Evolutionary conservation across 306 rosid species (phyloP).

Genomic region (Fragaria ananassa): DNA sequence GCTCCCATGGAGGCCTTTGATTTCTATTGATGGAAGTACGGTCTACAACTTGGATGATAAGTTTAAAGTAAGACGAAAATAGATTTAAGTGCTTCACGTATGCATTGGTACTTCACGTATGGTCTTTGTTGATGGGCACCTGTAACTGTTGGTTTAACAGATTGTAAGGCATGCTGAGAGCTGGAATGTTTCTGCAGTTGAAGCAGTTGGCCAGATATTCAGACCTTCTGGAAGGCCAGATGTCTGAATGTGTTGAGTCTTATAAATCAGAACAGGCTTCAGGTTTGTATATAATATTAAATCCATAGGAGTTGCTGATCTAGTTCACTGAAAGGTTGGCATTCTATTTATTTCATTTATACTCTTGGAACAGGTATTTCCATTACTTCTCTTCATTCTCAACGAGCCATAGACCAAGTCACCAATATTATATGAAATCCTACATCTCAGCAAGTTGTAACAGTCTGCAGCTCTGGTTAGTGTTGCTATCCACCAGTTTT

Average conservation of each 20-base stretch:
- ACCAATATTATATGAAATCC: neutral
- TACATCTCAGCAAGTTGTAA: neutral
- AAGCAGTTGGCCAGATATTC: slow-evolving; percentile 83
- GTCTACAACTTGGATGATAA: slow-evolving; percentile 55
- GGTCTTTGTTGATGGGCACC: slow-evolving; percentile 10
- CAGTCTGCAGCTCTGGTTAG: neutral
- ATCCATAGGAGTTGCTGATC: neutral
- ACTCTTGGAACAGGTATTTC: neutral
- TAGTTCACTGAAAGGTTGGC: neutral
- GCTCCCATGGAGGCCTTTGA: slow-evolving; percentile 92
- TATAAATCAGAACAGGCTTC: neutral
- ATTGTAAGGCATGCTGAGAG: slow-evolving; percentile 83
- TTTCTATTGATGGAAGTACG: slow-evolving; percentile 70
- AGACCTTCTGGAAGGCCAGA: slow-evolving; percentile 34
- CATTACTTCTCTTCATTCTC: neutral
- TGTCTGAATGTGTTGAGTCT: neutral
- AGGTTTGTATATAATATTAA: neutral
- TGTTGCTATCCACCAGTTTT: neutral
- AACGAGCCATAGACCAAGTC: neutral
- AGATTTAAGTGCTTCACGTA: slow-evolving; percentile 4
- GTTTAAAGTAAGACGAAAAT: slow-evolving; percentile 23
- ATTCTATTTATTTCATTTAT: neutral
- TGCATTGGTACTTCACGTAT: neutral
- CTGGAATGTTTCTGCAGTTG: slow-evolving; percentile 80
- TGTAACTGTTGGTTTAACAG: slow-evolving; percentile 38